Conservation (phyloP, 1,284 basidiomycete species). For the Cryptococcus depauperatus region DNA sequence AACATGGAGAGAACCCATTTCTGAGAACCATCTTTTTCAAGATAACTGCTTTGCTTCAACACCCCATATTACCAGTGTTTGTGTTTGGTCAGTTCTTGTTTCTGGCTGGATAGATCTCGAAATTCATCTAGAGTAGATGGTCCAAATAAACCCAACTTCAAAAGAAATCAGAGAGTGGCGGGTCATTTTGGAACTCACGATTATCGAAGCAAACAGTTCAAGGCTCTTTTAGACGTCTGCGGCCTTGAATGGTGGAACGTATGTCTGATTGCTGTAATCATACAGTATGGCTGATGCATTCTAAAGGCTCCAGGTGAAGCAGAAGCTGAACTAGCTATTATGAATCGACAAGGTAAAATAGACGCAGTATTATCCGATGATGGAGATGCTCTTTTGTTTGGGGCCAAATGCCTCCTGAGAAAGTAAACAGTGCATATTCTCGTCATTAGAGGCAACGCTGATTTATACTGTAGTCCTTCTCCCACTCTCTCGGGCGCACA, state of each 20-base stretch:
- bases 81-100: constrained; percentile 58
- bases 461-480: constrained; percentile 39
- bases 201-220: constrained; percentile 60
- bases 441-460: not conserved
- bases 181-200: constrained; percentile 50
- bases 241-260: constrained; percentile 79
- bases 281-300: constrained; percentile 1
- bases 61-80: constrained; percentile 78
- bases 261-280: constrained; percentile 28
- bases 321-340: constrained; percentile 86
- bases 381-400: constrained; percentile 85
- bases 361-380: constrained; percentile 86
- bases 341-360: constrained; percentile 70
- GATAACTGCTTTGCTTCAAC: constrained; percentile 58
- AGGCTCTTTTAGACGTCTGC: constrained; percentile 74
- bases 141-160: constrained; percentile 68
- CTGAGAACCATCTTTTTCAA: constrained; percentile 51
- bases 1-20: constrained; percentile 47
- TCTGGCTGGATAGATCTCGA: not conserved
- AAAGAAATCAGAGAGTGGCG: constrained; percentile 57
- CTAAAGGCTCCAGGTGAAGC: constrained; percentile 83
- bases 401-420: constrained; percentile 69
- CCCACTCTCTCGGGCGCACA: constrained; percentile 57
- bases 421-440: constrained; percentile 49
- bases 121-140: constrained; percentile 52